phyloP scores from a whole-genome alignment of 225 moss, liverwort and hornwort species.

The Climacium dendroides region DNA sequence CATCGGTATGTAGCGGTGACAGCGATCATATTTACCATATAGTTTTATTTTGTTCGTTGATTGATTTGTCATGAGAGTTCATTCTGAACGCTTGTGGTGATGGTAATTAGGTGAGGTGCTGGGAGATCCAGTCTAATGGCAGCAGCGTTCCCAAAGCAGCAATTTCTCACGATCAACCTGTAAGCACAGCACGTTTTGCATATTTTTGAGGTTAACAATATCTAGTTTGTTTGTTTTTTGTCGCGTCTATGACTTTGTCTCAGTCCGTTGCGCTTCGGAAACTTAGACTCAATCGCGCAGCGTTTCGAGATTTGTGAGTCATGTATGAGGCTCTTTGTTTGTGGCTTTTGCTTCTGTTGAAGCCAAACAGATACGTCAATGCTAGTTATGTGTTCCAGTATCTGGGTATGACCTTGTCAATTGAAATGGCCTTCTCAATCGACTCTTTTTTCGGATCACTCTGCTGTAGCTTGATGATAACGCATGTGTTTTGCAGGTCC shows the following conservation, averaged over 20 bases:
- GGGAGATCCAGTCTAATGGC: slow-evolving; percentile 95
- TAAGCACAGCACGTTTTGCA: slow-evolving; percentile 17
- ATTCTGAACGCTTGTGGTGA: not conserved
- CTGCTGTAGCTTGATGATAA: not conserved
- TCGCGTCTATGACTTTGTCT: not conserved
- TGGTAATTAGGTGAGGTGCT: slow-evolving; percentile 63
- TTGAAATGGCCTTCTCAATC: not conserved
- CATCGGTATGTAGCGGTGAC: not conserved
- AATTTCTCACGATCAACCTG: slow-evolving; percentile 90
- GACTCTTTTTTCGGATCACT: not conserved
- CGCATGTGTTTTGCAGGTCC: slow-evolving; percentile 43
- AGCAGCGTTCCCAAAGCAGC: slow-evolving; percentile 94
- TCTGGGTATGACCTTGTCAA: not conserved
- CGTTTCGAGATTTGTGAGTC: not conserved
- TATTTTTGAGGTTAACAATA: not conserved
- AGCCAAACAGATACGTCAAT: not conserved
- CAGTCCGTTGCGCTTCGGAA: not conserved
- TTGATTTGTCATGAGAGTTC: not conserved
- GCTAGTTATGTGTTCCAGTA: not conserved
- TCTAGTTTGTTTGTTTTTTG: not conserved
- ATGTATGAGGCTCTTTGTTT: not conserved
- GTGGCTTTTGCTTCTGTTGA: not conserved
- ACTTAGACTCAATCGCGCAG: not conserved
- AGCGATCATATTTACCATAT: not conserved
- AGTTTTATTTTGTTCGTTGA: not conserved